These are phyloP conservation scores for Neoboletus magnificus DNA, from an alignment of 768 basidiomycete species.

Conservation along the genomic window DNA sequence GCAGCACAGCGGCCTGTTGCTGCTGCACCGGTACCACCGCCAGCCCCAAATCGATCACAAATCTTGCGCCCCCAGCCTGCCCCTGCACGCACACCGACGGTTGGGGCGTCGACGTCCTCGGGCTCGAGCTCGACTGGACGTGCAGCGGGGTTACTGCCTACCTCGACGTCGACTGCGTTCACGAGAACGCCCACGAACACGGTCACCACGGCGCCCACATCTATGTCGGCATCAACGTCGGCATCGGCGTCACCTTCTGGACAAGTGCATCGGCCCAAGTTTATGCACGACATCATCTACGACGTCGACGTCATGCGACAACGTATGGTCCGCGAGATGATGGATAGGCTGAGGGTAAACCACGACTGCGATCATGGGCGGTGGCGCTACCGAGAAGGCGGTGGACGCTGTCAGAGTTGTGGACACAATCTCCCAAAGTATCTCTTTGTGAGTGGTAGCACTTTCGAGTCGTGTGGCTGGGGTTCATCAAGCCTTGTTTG, in stretches of 20 bases:
- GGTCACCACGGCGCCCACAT: background rate
- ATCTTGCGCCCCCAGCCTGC: background rate
- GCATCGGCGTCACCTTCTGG: background rate
- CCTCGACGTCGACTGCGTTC: background rate
- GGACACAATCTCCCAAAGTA: slow-evolving; percentile 37
- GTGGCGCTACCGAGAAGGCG: slow-evolving; percentile 46
- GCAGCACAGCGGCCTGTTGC: background rate
- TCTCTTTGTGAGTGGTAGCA: slow-evolving; percentile 44
- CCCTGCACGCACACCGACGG: slow-evolving; percentile 1
- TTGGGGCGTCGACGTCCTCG: background rate
- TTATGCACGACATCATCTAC: background rate
- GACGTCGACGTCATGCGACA: slow-evolving; percentile 5
- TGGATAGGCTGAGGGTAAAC: slow-evolving; percentile 42
- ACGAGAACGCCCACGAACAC: background rate
- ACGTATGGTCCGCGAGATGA: slow-evolving; percentile 29
- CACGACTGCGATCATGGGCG: slow-evolving; percentile 50
- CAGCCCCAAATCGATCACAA: background rate
- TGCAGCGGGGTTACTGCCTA: accelerated
- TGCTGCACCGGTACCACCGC: background rate
- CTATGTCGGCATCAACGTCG: background rate
- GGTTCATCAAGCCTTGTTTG: background rate
- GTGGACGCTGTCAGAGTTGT: slow-evolving; percentile 48
- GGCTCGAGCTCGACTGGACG: background rate
- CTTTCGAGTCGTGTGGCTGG: background rate
- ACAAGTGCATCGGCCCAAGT: background rate